Evolutionary conservation across 805 yeast species (phyloP), one percentile per base, ranked within the genome.

Genomic region (Kluyveromyces siamensis): DNA sequence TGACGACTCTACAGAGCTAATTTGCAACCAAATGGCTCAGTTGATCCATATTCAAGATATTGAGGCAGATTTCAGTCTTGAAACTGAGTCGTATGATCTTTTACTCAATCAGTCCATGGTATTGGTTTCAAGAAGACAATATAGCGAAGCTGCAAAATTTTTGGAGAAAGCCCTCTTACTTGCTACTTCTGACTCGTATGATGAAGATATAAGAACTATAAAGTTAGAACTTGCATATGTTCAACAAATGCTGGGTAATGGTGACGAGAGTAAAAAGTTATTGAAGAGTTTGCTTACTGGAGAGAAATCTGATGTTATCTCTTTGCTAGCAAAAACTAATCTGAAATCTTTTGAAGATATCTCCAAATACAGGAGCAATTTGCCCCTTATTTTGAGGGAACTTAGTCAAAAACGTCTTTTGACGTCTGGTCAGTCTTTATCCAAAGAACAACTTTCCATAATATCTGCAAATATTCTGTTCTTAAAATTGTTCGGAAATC

Each of bases 11-110:
- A 52, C 73, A 39, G 95, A 85, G 62, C 65, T 85, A 49, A 67
- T 77, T 30, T 80, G 84, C 50, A 85, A 85, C 58, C 85, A 83
- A 62, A 72, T 83, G 50, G 88, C 90, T 2, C 79, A 81, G 11
- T 65, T 81, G 21, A 76, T 84, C 18, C 85, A 79, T 17, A 55
- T 53, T 7, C 60, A 64, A 27, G 52, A 55, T 11, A 14, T n/a
- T 8, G 45, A 33, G 10, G 3, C 17, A 18, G 39, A 33, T 13
- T 47, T 11, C 60, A 53, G 9, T 44, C 35, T 14, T 51, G 50
- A 40, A 45, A 36, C 46, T 47, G 65, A 58, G 16, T 73, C 80
- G 2, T 82, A 84, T 60, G 95, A 85, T 62, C 67, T 76, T 41
- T 57, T 77, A 17, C 83, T 83, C 66, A 85, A 85, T 65, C 77